Percentiles rank a stretch among this genome's conserved stretches.
Conservation (phyloP, 2,329 filamentous ascomycete species). For the Cercospora citrullina region DNA sequence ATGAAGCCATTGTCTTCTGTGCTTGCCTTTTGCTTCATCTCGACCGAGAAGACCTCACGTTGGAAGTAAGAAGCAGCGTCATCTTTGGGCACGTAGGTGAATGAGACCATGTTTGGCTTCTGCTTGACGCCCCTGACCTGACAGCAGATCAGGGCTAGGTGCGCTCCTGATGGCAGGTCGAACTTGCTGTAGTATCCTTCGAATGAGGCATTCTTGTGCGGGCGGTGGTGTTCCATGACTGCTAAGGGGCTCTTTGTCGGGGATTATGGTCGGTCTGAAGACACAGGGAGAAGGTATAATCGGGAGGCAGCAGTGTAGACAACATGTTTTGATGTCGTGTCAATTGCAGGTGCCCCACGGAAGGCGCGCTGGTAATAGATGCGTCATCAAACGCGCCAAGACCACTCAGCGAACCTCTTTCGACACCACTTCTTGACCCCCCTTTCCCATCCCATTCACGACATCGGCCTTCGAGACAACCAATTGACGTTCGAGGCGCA, state of each 20-base stretch:
- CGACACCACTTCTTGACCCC: background rate
- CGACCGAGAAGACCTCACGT: conserved; percentile 46
- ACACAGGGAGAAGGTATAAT: background rate
- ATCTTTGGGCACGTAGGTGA: conserved; percentile 50
- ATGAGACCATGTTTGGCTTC: conserved; percentile 48
- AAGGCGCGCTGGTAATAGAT: background rate
- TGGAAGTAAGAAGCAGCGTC: conserved; percentile 41
- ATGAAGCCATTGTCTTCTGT: conserved; percentile 42
- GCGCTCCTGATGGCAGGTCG: conserved; percentile 47
- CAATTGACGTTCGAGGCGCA: background rate
- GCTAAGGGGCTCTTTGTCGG: background rate
- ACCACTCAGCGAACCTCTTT: background rate
- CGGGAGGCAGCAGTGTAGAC: background rate
- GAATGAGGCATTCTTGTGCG: conserved; percentile 47
- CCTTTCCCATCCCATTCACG: background rate
- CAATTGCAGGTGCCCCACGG: background rate
- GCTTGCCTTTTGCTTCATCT: conserved; percentile 40
- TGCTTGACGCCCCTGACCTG: conserved; percentile 46
- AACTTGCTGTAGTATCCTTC: conserved; percentile 57
- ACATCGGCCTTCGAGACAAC: background rate
- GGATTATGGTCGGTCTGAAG: background rate
- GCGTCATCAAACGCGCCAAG: background rate
- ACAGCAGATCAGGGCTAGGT: conserved; percentile 51
- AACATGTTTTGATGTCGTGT: background rate
- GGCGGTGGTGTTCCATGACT: conserved; percentile 45